Base-by-base conservation (phyloP, 2,329 filamentous ascomycete species). In the Aureobasidium pullulans region DNA sequence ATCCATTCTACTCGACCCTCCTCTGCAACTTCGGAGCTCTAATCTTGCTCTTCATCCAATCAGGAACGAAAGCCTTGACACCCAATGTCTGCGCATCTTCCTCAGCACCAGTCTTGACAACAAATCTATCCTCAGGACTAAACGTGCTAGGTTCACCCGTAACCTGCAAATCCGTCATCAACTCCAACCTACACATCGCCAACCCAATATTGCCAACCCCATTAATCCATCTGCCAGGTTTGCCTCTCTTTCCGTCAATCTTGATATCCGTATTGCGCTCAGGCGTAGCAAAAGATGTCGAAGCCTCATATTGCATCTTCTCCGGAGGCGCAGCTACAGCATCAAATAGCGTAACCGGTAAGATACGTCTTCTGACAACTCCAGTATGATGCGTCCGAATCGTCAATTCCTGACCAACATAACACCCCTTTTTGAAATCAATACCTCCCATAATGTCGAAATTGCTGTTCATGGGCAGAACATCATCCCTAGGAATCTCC, bases 401-500 rank as follows among this genome's bases (percentile, higher is more conserved):
- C 1, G 94, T 97, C 64, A 99, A 81, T 73, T 99, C 94, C 75
- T 99, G 94, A 0, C 94, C 94, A 7, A 97, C 84, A 73, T 99
- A 99, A 75, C 94, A 99, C 7, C 94, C 94, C 76, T 99, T 99
- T 69, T 85, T 85, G 76, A 94, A 99, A 74, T 96, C 90, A 65
- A 99, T 87, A 29, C 85, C 94, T 49, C 83, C 82, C 81, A 89
- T 89, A 61, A 89, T 76, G 73, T 99, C 94, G 71, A 97, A 81
- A 71, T 96, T 96, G 69, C 81, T 87, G 74, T 97, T 93, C 72
- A 92, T 86, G 1, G 94, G 93, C 58, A 99, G 78, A 0, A 90
- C 85, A 16, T 81, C 76, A 64, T 88, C 88, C 61, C 80, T 76
- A 6, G 83, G 71, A 19, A 99, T 85, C 76, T 99, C 94, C 15